phyloP scores from a whole-genome alignment of 371 early-diverging fungal species.

The Blakeslea trispora region DNA sequence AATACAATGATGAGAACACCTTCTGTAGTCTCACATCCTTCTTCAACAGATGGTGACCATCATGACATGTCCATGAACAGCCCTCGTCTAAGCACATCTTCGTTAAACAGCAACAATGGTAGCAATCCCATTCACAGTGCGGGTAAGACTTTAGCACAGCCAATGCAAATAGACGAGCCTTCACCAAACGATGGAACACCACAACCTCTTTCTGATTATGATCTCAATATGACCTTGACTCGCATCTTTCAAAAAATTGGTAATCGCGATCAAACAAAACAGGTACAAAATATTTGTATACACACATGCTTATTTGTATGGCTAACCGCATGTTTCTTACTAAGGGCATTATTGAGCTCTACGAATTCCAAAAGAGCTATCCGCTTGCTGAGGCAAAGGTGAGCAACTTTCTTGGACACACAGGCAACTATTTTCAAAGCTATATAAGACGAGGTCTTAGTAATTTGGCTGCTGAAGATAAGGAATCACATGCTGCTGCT shows the following conservation, averaged over 20 bases:
- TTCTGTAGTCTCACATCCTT: constrained; percentile 27
- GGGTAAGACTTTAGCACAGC: constrained; percentile 20
- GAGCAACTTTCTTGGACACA: constrained; percentile 59
- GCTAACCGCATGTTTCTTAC: too few relatives aligned
- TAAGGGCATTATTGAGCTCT: constrained; percentile 74
- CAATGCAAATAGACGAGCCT: constrained; percentile 40
- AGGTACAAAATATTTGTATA: constrained; percentile 34
- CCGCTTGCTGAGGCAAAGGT: constrained; percentile 65
- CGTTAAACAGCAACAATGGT: constrained; percentile 9
- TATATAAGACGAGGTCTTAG: constrained; percentile 74
- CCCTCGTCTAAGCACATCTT: constrained; percentile 9
- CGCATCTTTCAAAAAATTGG: constrained; percentile 77
- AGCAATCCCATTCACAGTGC: too few relatives aligned
- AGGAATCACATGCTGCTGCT: constrained; percentile 29
- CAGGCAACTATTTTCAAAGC: constrained; percentile 75
- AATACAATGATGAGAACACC: constrained; percentile 30
- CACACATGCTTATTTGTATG: not conserved
- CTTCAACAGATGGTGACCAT: constrained; percentile 9
- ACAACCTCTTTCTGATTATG: constrained; percentile 39
- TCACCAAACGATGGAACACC: constrained; percentile 6
- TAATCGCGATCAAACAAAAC: constrained; percentile 73
- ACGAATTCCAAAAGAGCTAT: constrained; percentile 75
- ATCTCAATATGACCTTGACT: constrained; percentile 58
- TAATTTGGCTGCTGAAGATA: constrained; percentile 65
- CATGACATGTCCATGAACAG: constrained; percentile 4